Evolutionary conservation across 2,329 filamentous ascomycete genomes (phyloP).

Genomic region (Aureobasidium namibiae): DNA sequence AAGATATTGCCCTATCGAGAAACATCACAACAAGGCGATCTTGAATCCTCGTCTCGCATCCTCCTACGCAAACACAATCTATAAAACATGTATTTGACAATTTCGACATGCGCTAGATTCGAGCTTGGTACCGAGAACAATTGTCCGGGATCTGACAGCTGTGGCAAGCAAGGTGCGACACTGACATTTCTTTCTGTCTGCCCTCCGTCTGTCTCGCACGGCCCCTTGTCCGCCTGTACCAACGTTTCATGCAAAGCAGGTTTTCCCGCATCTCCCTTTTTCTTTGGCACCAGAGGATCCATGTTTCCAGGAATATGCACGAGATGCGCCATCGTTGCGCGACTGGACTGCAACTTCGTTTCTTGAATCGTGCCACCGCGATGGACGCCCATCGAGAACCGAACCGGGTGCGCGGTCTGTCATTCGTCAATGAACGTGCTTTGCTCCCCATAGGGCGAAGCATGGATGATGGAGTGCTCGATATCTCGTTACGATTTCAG

Average conservation of each 20-base stretch:
- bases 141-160: not conserved
- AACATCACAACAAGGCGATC: not conserved
- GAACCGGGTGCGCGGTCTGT: not conserved
- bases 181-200: not conserved
- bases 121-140: not conserved
- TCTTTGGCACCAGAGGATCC: not conserved
- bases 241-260: conserved; percentile 11
- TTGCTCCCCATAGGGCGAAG: not conserved
- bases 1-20: not conserved
- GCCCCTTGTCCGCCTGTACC: conserved; percentile 1
- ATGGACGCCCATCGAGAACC: conserved; percentile 1
- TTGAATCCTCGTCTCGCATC: not conserved
- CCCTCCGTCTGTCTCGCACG: conserved; percentile 1
- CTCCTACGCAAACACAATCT: not conserved
- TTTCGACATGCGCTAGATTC: not conserved
- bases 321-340: conserved; percentile 6
- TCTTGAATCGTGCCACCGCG: not conserved
- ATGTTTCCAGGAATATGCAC: not conserved
- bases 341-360: not conserved
- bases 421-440: not conserved
- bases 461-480: no score
- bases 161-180: no score
- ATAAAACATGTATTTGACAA: not conserved
- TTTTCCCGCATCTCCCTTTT: not conserved
- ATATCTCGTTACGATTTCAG: not conserved